A percentile compares a stretch with the other conserved stretches of the same genome.
These are phyloP conservation scores for Lactarius quietus DNA, from an alignment of 768 basidiomycete genomes.

Conservation along the genomic window DNA sequence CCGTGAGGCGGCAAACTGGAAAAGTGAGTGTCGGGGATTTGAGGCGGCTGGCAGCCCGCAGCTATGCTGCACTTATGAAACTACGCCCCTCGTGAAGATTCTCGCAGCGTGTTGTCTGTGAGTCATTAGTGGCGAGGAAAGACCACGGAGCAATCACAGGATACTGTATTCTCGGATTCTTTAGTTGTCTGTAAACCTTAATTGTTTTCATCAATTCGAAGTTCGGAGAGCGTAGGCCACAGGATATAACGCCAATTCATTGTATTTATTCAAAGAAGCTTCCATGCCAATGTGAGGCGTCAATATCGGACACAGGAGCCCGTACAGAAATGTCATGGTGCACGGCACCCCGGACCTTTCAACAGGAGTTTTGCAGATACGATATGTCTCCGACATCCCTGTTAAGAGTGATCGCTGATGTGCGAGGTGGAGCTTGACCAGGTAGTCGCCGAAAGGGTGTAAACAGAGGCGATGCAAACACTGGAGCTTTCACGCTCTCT, in stretches of 20 bases:
- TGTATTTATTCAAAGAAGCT: background rate
- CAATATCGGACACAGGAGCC: constrained; percentile 8
- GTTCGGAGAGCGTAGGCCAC: background rate
- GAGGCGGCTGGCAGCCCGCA: background rate
- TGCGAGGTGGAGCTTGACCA: background rate
- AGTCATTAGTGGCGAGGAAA: background rate
- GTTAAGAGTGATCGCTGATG: background rate
- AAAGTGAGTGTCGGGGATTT: constrained; percentile 14
- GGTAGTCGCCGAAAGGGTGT: background rate
- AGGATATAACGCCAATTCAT: background rate
- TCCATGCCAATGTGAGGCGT: constrained; percentile 3
- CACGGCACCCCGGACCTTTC: background rate
- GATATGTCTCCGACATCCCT: constrained; percentile 9
- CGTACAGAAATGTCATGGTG: background rate
- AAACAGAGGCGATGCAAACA: background rate
- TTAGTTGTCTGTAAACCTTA: constrained; percentile 6
- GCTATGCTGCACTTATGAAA: constrained; percentile 5
- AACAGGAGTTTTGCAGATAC: constrained; percentile 6
- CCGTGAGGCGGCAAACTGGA: constrained; percentile 13
- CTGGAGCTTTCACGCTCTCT: background rate
- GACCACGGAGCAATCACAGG: background rate
- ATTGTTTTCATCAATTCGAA: constrained; percentile 2
- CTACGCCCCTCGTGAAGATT: background rate
- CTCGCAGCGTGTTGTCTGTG: background rate
- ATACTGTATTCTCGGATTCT: constrained; percentile 5